Percentiles rank a stretch among this genome's conserved stretches.
These are phyloP conservation scores for Pythium folliculosum DNA, from an alignment of 352 stramenopile genomes.

Conservation along the genomic window DNA sequence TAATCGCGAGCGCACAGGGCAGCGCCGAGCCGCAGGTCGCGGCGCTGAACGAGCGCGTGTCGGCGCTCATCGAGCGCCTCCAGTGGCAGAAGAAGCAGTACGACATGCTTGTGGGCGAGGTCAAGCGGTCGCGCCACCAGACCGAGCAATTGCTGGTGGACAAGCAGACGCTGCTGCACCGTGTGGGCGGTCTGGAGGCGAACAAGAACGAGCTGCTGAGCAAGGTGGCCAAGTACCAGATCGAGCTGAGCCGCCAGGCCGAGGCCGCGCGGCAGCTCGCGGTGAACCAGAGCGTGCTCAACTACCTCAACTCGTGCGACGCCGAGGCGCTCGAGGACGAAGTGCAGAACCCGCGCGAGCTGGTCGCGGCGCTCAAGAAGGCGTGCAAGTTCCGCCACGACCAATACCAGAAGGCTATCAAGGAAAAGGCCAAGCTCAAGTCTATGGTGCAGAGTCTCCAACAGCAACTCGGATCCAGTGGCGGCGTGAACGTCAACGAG, in stretches of 20 bases:
- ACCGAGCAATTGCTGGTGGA: constrained; percentile 66
- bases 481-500: constrained; percentile 4
- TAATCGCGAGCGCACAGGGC: constrained; percentile 6
- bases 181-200: constrained; percentile 43
- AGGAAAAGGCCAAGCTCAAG: constrained; percentile 75
- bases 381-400: constrained; percentile 80
- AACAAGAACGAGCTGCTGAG: constrained; percentile 59
- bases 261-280: constrained; percentile 46
- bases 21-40: constrained; percentile 34
- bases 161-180: constrained; percentile 62
- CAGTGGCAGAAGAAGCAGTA: constrained; percentile 83
- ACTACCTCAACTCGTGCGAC: constrained; percentile 74
- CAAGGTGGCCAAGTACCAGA: constrained; percentile 79
- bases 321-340: constrained; percentile 68
- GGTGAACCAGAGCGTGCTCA: constrained; percentile 78
- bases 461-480: constrained; percentile 15
- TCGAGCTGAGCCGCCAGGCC: constrained; percentile 65
- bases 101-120: constrained; percentile 55
- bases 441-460: constrained; percentile 56
- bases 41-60: constrained; percentile 54
- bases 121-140: constrained; percentile 58
- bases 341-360: constrained; percentile 72
- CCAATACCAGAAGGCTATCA: constrained; percentile 82
- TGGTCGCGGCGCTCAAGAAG: constrained; percentile 81
- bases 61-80: constrained; percentile 64